phyloP scores from a whole-genome alignment of 2,329 filamentous ascomycete species.

The Aspergillus thermomutatus region DNA sequence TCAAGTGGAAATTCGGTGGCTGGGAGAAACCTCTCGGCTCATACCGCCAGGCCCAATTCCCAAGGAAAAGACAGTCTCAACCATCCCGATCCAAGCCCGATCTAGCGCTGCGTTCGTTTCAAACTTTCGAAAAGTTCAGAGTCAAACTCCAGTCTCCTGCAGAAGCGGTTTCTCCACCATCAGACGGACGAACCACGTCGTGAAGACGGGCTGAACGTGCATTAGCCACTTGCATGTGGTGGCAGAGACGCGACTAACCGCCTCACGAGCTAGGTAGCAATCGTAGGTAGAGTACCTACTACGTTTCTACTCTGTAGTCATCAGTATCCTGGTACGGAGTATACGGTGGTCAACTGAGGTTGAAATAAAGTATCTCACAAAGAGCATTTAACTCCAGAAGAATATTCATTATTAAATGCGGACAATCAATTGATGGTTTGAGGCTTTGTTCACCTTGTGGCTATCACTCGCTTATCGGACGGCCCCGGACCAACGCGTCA shows the following conservation, averaged over 20 bases:
- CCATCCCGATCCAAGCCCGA: conserved; percentile 2
- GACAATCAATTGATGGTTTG: not conserved
- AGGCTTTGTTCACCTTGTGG: not conserved
- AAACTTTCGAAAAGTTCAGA: not conserved
- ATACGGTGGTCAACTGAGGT: not conserved
- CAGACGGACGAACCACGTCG: conserved; percentile 9
- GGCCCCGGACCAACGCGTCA: conserved; percentile 8
- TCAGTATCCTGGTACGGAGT: not conserved
- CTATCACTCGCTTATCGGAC: conserved; percentile 6
- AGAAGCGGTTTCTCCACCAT: conserved; percentile 16
- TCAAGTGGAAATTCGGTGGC: conserved; percentile 10
- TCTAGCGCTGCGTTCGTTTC: not conserved
- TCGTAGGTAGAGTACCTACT: not conserved
- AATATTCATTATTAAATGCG: not conserved
- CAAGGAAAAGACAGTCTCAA: conserved; percentile 1
- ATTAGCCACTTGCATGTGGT: conserved; percentile 10
- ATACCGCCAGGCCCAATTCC: not conserved
- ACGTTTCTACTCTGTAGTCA: conserved; percentile 1
- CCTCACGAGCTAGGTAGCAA: not conserved
- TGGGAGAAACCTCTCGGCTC: conserved; percentile 5
- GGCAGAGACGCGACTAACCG: not conserved
- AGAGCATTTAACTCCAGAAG: not conserved
- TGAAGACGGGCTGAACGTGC: conserved; percentile 16
- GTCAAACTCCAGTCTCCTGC: conserved; percentile 16
- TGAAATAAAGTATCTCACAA: not conserved